Conservation (phyloP, 23 red algal genomes). For the Chondrus crispus region DNA sequence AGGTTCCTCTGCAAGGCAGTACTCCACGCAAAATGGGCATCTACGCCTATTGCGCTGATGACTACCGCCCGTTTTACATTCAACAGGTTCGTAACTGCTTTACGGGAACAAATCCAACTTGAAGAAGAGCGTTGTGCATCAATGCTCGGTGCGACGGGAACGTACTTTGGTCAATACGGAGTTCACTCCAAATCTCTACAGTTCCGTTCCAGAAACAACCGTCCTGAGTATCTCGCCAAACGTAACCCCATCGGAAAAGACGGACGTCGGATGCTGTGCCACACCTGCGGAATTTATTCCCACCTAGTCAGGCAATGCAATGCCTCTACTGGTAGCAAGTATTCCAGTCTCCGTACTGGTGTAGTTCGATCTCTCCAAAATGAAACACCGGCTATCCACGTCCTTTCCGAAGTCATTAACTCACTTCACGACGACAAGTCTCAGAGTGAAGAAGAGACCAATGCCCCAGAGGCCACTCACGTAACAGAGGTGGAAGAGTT, state of each 20-base stretch:
- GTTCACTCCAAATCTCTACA: neutral
- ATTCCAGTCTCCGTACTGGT: neutral
- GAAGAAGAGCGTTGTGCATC: neutral
- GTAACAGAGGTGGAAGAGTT: neutral
- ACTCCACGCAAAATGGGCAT: neutral
- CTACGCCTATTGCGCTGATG: neutral
- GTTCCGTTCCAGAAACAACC: neutral
- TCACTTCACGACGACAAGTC: neutral
- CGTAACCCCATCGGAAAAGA: slow-evolving; percentile 18
- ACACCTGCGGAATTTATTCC: neutral
- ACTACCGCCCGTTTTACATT: neutral
- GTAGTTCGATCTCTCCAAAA: neutral
- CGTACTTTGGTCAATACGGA: neutral
- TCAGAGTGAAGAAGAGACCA: neutral
- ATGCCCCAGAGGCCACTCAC: neutral
- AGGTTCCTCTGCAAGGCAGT: neutral
- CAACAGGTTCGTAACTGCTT: neutral
- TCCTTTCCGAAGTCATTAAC: neutral
- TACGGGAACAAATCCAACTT: neutral
- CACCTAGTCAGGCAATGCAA: no score
- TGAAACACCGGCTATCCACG: neutral
- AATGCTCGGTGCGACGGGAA: neutral
- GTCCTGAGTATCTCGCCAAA: neutral
- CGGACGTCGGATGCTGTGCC: neutral
- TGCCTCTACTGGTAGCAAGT: neutral